Conservation (phyloP, 345 rosid species). For the Litchi chinensis region DNA sequence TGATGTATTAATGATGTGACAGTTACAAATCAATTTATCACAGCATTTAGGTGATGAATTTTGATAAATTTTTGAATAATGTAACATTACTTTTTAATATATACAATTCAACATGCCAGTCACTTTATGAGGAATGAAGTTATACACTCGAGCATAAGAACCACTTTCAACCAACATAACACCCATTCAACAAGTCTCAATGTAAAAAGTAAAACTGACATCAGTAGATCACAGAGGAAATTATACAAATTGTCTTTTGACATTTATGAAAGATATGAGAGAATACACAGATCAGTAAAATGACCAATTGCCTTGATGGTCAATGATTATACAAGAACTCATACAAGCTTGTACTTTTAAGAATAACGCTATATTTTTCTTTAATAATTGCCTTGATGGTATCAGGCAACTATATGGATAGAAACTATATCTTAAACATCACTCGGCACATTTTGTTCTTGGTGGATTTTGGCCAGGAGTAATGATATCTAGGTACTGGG, state of each 20-base stretch:
- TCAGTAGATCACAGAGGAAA: background rate
- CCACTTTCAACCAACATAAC: constrained; percentile 4
- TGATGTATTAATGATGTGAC: no score
- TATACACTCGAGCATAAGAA: background rate
- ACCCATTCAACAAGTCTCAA: background rate
- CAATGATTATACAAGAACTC: background rate
- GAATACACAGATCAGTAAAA: background rate
- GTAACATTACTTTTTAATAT: background rate
- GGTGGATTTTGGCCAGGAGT: background rate
- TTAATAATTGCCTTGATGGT: background rate
- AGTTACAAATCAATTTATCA: no score
- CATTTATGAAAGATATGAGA: background rate
- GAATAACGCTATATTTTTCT: background rate
- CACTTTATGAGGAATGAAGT: background rate
- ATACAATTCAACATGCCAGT: background rate
- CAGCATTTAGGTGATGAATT: no score
- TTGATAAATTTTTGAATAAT: no score
- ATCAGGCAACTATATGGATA: background rate
- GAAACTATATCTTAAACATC: background rate
- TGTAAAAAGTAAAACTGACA: constrained; percentile 8
- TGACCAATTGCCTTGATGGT: background rate
- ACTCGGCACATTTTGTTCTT: background rate
- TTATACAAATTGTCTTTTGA: background rate
- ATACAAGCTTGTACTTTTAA: background rate
- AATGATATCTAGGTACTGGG: background rate